Evolutionary conservation across 2,329 filamentous ascomycete genomes (phyloP).

Genomic region (Fusarium irregulare): DNA sequence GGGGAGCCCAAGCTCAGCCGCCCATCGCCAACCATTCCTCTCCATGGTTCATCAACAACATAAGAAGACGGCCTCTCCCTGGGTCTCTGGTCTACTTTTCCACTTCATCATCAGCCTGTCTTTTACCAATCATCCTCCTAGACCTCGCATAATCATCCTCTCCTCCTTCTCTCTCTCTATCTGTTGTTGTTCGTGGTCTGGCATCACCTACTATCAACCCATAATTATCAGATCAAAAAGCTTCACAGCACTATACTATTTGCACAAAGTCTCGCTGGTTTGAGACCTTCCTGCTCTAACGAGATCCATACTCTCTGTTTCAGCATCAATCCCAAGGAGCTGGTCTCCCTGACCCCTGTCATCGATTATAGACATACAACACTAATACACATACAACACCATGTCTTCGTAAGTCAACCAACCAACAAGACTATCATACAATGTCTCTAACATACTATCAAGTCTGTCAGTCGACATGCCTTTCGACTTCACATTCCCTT

Average conservation of each 20-base stretch:
- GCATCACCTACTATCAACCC: constrained; percentile 32
- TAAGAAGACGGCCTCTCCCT: constrained; percentile 48
- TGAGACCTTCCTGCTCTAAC: constrained; percentile 10
- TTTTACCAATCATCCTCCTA: constrained; percentile 41
- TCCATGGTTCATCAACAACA: constrained; percentile 29
- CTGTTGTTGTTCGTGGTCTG: constrained; percentile 33
- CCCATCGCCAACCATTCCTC: constrained; percentile 42
- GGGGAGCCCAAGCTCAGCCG: constrained; percentile 25
- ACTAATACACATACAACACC: constrained; percentile 37
- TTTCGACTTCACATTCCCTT: constrained; percentile 70
- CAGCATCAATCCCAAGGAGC: constrained; percentile 35
- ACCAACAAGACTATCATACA: background rate
- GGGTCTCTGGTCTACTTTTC: constrained; percentile 34
- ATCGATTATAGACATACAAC: constrained; percentile 33
- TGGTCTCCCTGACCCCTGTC: constrained; percentile 40
- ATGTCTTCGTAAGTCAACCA: constrained; percentile 53
- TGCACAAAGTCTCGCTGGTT: constrained; percentile 11
- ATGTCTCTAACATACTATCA: constrained; percentile 35
- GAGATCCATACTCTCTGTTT: constrained; percentile 19
- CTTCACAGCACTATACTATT: constrained; percentile 27
- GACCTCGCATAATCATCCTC: constrained; percentile 13
- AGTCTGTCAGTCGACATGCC: constrained; percentile 72
- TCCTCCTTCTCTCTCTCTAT: constrained; percentile 1
- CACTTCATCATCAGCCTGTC: constrained; percentile 39
- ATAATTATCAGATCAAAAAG: constrained; percentile 33